Base-by-base conservation (phyloP, 352 stramenopile species). In the Pythium biforme region DNA sequence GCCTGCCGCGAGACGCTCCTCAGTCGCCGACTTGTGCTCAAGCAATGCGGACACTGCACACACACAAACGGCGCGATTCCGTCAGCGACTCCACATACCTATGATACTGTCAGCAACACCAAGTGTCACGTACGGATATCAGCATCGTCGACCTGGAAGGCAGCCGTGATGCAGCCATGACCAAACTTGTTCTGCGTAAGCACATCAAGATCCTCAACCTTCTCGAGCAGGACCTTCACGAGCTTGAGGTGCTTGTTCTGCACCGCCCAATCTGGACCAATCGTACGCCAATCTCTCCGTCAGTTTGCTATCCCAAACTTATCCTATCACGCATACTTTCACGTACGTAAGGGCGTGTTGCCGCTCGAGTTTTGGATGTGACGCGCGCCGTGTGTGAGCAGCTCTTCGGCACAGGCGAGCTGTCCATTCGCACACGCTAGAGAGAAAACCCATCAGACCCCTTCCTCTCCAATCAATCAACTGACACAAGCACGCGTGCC, bases 231-330 rank as follows among this genome's bases (percentile, higher is more conserved):
- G 17, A 87, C 27, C 70, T 92, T 93, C 25, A 94, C 82, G 8
- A 90, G 76, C 50, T 76, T 75, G n/a, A 91, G 64, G 65, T 94
- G 87, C 22, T 85, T 89, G 68, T 96, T 96, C 67, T 94, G 87
- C 52, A 96, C 83, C 1, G 87, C 83, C 87, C 87, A 96, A 56
- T 96, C 86, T 90, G 58, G 27, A 25, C 5, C 14, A 27, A 20
- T 20, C 17, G 37, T 43, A 61, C n/a, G n/a, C n/a, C n/a, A n/a
- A 26, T 50, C 25, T 23, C 27, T 23, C 8, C 19, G 40, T 51
- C 17, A 51, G 40, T 22, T n/a, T 25, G 15, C 17, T 23, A 3
- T 10, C 1, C 12, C 25, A 45, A 22, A 9, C 19, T 11, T 15
- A 23, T 25, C 54, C 19, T n/a, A 15, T 45, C 37, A 22, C 29